These are phyloP conservation scores for Colletotrichum phormii DNA, from an alignment of 2,329 filamentous ascomycete genomes.

Conservation along the genomic window DNA sequence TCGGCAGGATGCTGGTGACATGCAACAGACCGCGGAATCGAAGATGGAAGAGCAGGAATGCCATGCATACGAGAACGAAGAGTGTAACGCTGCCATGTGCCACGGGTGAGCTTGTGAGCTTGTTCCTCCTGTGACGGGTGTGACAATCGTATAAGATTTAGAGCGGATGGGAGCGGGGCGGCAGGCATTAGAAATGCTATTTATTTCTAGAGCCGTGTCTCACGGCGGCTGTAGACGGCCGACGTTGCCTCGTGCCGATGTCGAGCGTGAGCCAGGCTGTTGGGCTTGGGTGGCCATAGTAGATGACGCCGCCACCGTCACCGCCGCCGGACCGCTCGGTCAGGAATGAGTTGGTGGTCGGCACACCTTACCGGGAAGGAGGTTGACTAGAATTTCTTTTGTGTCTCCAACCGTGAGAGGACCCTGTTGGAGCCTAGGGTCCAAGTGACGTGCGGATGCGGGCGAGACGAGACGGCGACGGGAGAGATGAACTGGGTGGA, in stretches of 20 bases:
- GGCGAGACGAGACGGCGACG: conserved; percentile 8
- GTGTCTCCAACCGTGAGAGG: neutral
- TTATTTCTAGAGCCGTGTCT: neutral
- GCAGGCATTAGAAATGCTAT: neutral
- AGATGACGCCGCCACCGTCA: neutral
- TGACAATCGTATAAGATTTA: neutral
- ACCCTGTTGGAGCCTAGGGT: neutral
- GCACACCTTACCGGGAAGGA: neutral
- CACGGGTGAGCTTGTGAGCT: conserved; percentile 11
- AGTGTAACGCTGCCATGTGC: conserved; percentile 27
- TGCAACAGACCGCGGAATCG: neutral
- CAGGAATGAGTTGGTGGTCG: neutral
- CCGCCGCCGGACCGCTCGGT: neutral
- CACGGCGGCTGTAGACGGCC: conserved; percentile 14
- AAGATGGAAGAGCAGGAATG: neutral
- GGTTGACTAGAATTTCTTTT: neutral
- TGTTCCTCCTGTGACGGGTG: conserved; percentile 9
- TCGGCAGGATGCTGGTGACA: neutral
- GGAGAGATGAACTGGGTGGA: conserved; percentile 19
- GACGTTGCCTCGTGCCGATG: conserved; percentile 10
- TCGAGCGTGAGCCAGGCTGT: conserved; percentile 16
- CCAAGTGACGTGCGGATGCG: conserved; percentile 15
- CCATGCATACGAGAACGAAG: neutral
- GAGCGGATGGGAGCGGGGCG: neutral
- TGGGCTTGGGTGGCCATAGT: neutral